phyloP scores from a whole-genome alignment of 805 yeast genomes.

The Candida nemodendra region DNA sequence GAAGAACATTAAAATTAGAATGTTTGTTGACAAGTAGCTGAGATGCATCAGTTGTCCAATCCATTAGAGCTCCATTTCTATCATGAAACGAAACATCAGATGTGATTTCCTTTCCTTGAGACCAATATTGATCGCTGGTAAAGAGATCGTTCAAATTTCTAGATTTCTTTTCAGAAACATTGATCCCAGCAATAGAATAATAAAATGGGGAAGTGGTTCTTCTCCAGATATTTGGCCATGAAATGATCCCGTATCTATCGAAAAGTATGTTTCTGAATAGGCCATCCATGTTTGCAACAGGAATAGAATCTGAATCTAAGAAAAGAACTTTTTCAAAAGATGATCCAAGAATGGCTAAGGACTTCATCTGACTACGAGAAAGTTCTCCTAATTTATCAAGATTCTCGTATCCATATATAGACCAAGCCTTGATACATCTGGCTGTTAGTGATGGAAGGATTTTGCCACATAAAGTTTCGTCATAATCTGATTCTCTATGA shows the following conservation, averaged over 20 bases:
- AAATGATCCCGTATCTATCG: conserved; percentile 49
- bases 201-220: conserved; percentile 61
- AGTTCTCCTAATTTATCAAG: conserved; percentile 10
- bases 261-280: conserved; percentile 42
- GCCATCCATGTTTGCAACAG: conserved; percentile 34
- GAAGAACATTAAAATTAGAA: conserved; percentile 42
- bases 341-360: conserved; percentile 42
- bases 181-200: conserved; percentile 36
- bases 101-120: not conserved
- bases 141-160: conserved; percentile 11
- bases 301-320: conserved; percentile 44
- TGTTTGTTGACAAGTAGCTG: conserved; percentile 45
- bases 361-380: conserved; percentile 31
- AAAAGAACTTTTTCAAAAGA: conserved; percentile 41
- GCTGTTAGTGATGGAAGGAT: conserved; percentile 38
- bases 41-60: conserved; percentile 48
- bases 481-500: conserved; percentile 35
- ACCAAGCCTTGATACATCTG: conserved; percentile 37
- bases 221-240: conserved; percentile 75
- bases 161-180: conserved; percentile 8
- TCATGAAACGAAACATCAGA: conserved; percentile 36
- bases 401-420: conserved; percentile 30
- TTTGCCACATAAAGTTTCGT: conserved; percentile 35
- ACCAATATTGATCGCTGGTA: not conserved
- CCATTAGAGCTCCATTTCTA: conserved; percentile 45